These are phyloP conservation scores for Emmonsiellopsis sp. DNA, from an alignment of 2,329 filamentous ascomycete genomes.

Conservation along the genomic window DNA sequence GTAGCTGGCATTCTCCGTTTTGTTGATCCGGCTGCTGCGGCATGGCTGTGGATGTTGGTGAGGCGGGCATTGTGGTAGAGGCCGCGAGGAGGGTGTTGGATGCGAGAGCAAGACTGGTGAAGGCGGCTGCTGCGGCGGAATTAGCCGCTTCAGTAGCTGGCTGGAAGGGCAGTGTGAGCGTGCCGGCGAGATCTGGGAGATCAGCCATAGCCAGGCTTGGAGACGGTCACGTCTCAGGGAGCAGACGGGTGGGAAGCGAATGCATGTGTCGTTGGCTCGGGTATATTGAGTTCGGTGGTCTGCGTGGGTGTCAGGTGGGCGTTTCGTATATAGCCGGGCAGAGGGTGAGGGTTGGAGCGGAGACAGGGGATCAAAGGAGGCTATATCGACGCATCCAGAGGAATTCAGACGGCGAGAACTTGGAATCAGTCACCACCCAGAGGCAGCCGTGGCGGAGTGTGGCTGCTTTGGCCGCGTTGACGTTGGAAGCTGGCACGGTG, in stretches of 20 bases:
- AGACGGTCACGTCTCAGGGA: background rate
- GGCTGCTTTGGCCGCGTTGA: background rate
- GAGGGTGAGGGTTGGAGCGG: too few relatives aligned
- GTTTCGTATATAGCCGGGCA: too few relatives aligned
- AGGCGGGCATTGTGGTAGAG: conserved; percentile 8
- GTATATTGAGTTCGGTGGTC: background rate
- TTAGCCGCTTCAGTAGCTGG: background rate
- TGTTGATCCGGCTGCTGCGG: conserved; percentile 8
- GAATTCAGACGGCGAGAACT: too few relatives aligned
- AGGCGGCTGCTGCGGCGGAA: conserved; percentile 3
- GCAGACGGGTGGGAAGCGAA: background rate
- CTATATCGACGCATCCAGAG: too few relatives aligned
- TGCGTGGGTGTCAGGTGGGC: too few relatives aligned
- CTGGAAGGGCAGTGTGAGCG: background rate
- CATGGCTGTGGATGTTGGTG: conserved; percentile 11
- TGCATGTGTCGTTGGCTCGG: background rate
- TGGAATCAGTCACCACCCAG: too few relatives aligned
- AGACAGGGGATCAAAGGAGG: too few relatives aligned
- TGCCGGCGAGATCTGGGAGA: background rate
- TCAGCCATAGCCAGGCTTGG: background rate
- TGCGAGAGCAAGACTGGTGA: conserved; percentile 10
- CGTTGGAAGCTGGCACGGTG: background rate
- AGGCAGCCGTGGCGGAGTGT: background rate
- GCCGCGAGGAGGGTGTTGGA: background rate
- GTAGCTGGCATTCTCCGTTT: conserved; percentile 70